Conservation (phyloP, 371 early-diverging fungal species). For the Mycotypha africana region DNA sequence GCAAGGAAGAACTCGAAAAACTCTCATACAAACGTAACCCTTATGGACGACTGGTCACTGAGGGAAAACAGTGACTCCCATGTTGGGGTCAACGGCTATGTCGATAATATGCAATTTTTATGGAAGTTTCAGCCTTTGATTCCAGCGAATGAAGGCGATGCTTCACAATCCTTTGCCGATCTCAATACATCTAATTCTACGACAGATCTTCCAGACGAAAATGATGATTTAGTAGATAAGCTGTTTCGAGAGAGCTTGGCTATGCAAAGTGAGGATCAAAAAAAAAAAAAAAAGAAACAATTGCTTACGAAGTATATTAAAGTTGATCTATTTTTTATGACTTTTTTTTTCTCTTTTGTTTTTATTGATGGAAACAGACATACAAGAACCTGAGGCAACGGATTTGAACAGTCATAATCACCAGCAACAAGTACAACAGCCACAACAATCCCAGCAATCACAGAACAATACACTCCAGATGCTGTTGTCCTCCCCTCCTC, state of each 20-base stretch:
- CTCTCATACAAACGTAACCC: too few relatives aligned
- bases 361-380: too few relatives aligned
- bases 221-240: constrained; percentile 33
- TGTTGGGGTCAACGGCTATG: constrained; percentile 22
- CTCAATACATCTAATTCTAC: constrained; percentile 27
- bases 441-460: background rate
- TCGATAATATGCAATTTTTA: constrained; percentile 18
- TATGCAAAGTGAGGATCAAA: constrained; percentile 16
- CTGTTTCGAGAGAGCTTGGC: constrained; percentile 29
- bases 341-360: too few relatives aligned
- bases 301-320: too few relatives aligned
- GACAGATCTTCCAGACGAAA: constrained; percentile 25
- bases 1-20: too few relatives aligned
- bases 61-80: constrained; percentile 18
- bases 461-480: constrained; percentile 3
- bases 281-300: background rate
- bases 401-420: too few relatives aligned
- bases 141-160: constrained; percentile 10
- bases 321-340: too few relatives aligned
- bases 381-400: too few relatives aligned
- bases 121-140: constrained; percentile 23
- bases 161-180: constrained; percentile 13
- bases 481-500: constrained; percentile 13
- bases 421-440: background rate
- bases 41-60: constrained; percentile 27